Conservation (phyloP, 23 red algal species). For the Gracilaria vermiculophylla region DNA sequence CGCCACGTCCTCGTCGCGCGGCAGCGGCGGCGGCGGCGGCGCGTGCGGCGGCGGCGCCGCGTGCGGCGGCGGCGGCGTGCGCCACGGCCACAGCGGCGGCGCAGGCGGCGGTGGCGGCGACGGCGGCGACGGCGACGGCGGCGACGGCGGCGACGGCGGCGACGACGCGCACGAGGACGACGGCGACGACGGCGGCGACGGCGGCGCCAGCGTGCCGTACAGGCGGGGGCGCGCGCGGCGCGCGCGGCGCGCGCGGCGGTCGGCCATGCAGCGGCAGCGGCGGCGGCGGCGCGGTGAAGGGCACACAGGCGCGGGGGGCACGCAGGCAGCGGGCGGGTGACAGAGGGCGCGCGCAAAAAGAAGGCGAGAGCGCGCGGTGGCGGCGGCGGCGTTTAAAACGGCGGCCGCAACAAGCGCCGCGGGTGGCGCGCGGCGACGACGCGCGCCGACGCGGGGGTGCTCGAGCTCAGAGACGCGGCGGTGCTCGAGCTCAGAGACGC, state of each 20-base stretch:
- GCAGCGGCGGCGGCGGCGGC: not conserved
- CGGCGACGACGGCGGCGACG: not conserved
- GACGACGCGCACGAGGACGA: not conserved
- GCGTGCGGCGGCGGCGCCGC: too few relatives aligned
- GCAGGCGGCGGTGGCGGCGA: too few relatives aligned
- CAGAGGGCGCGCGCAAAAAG: not conserved
- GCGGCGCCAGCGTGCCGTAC: not conserved
- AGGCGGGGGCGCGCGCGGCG: too few relatives aligned
- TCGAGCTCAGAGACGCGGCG: not conserved
- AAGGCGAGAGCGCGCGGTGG: too few relatives aligned
- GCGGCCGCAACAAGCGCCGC: too few relatives aligned
- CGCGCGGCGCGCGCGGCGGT: too few relatives aligned
- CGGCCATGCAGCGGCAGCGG: too few relatives aligned
- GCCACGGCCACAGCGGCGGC: too few relatives aligned
- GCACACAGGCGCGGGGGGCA: not conserved
- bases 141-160: not conserved
- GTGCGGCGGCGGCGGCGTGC: too few relatives aligned
- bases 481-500: not conserved
- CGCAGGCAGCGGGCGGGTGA: not conserved
- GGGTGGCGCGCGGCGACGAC: too few relatives aligned
- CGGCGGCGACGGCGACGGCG: not conserved
- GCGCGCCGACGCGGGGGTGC: not conserved
- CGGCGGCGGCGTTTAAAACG: too few relatives aligned
- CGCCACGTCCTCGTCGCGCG: not conserved
- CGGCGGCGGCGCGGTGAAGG: not conserved